A percentile compares a stretch with the other conserved stretches of the same genome.
phyloP scores from a whole-genome alignment of 176 grass and related monocot species.

The Puccinellia tenuiflora region DNA sequence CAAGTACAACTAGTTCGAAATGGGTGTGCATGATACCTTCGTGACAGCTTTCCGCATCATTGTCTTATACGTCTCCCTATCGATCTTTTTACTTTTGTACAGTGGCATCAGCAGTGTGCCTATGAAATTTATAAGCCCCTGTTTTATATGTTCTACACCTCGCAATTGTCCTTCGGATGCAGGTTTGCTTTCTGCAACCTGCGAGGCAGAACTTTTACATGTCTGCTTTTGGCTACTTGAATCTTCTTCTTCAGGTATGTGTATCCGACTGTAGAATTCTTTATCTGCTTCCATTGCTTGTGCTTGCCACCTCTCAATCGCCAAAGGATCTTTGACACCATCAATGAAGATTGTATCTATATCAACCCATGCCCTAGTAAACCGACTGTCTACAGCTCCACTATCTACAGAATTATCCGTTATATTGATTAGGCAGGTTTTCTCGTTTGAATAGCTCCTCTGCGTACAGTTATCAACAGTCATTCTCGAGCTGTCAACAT shows the following conservation, averaged over 20 bases:
- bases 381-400: constrained; percentile 56
- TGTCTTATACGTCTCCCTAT: constrained; percentile 69
- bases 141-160: constrained; percentile 74
- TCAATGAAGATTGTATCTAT: constrained; percentile 64
- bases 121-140: constrained; percentile 84
- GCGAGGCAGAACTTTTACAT: constrained; percentile 63
- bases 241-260: constrained; percentile 70
- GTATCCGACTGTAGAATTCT: constrained; percentile 79
- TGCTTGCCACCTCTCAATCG: constrained; percentile 95
- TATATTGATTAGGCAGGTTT: constrained; percentile 50
- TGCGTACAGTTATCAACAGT: constrained; percentile 60
- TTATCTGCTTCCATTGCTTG: constrained; percentile 93
- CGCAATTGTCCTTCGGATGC: constrained; percentile 58
- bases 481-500: constrained; percentile 73
- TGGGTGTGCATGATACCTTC: constrained; percentile 59
- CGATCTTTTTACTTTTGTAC: constrained; percentile 81
- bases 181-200: constrained; percentile 62
- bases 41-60: constrained; percentile 95
- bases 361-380: constrained; percentile 91
- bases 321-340: constrained; percentile 81
- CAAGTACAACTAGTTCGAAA: background rate
- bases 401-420: constrained; percentile 66
- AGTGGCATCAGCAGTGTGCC: constrained; percentile 78
- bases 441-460: constrained; percentile 56
- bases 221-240: constrained; percentile 55